Base-by-base conservation (phyloP, 2,329 filamentous ascomycete species). In the Xylariaceae sp. region DNA sequence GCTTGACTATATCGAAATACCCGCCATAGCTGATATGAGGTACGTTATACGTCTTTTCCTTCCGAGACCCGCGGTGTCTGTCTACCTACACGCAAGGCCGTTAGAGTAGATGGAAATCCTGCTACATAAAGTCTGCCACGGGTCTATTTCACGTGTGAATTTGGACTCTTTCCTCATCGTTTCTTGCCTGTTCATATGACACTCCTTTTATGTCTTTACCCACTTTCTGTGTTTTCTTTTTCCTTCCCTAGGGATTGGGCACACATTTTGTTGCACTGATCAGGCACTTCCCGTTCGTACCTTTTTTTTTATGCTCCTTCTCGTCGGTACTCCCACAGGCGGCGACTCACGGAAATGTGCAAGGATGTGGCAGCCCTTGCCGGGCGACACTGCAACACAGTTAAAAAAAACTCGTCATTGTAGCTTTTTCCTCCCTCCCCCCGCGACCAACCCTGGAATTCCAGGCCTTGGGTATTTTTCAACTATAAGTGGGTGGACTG, bases 1-100 rank as follows among this genome's bases (percentile, higher is more conserved):
- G 68, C 72, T 81, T 67, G 77, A 80, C 54, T 81, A 80, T 66
- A 73, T 80, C 66, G 76, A 79, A 51, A 73, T 80, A 64, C 74
- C 73, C 52, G 69, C 74, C 50, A 72, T 75, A 63, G 67, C 72
- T 75, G 79, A 81, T 67, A 79, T 81, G 72, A 78, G 79, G 79
- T 81, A 69, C 68, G 79, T 77, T 41, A 19, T 32, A 8, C 42
- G 19, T 54, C 32, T 49, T 47, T 42, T 11, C 51, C 47, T 39
- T 53, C 45, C 27, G 3, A 35, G 6, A 34, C 9, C 11, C 27
- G 35, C 43, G 19, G 43, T 40, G 53, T 32, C 27, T 32, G 30
- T 51, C 50, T 47, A 32, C 43, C 30, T 44, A 35, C 30, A 12
- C 19, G 30, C 46, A 46, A 47, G 31, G 43, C 45, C 37, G 46